These are phyloP conservation scores for Cynara cardunculus DNA, from an alignment of 129 eudicot species.

Conservation along the genomic window DNA sequence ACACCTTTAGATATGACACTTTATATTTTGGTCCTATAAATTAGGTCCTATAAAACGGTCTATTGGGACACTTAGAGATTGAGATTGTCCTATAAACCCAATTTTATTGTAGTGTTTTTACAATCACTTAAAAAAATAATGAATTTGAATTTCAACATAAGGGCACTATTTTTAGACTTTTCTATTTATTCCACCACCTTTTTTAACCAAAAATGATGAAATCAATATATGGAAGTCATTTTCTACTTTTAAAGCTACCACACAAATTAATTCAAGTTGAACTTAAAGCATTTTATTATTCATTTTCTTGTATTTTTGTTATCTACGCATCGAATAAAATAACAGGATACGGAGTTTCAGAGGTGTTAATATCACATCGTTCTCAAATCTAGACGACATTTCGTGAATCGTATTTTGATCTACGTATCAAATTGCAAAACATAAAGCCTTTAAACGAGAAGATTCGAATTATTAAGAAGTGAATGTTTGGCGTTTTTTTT, in stretches of 20 bases:
- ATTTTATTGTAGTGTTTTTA: too few relatives aligned
- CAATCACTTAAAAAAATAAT: too few relatives aligned
- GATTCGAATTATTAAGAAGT: neutral
- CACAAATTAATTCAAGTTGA: neutral
- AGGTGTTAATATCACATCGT: neutral
- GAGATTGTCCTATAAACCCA: too few relatives aligned
- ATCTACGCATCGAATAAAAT: neutral
- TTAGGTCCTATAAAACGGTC: too few relatives aligned
- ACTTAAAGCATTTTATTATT: neutral
- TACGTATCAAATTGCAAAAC: neutral
- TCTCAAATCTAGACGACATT: neutral
- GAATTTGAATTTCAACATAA: neutral
- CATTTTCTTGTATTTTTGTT: neutral
- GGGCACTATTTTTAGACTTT: neutral
- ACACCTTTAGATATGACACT: too few relatives aligned
- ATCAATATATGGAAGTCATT: constrained; percentile 11
- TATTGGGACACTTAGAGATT: too few relatives aligned
- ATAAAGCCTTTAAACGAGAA: neutral
- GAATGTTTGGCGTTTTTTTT: too few relatives aligned
- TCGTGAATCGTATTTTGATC: too few relatives aligned
- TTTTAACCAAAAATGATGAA: constrained; percentile 10
- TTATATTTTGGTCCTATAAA: too few relatives aligned
- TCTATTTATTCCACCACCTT: constrained; percentile 12
- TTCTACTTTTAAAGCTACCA: constrained; percentile 20
- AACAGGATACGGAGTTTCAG: neutral